Percentiles rank a stretch among this genome's conserved stretches.
These are phyloP conservation scores for Celoporthe dispersa DNA, from an alignment of 2,329 filamentous ascomycete genomes.

Conservation along the genomic window DNA sequence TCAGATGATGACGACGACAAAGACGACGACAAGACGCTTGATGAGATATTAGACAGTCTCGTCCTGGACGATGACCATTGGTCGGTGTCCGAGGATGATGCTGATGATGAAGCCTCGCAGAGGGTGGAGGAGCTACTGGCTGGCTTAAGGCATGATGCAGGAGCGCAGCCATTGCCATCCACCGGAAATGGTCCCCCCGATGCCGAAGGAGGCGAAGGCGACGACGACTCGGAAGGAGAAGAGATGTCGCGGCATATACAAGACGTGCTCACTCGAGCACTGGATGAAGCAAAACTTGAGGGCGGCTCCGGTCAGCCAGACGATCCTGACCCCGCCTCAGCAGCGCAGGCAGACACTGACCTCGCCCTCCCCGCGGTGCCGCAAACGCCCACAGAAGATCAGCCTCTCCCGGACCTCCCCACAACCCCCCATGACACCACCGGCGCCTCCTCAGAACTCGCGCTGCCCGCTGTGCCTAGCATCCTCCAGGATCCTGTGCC, in stretches of 20 bases:
- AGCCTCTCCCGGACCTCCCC: constrained; percentile 12
- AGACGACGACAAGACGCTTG: constrained; percentile 51
- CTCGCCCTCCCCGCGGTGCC: constrained; percentile 20
- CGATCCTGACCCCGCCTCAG: constrained; percentile 23
- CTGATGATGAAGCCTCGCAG: constrained; percentile 34
- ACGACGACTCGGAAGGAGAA: constrained; percentile 56
- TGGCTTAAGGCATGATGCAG: constrained; percentile 32
- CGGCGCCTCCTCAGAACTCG: constrained; percentile 37
- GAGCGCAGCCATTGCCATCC: constrained; percentile 25
- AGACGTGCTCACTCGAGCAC: constrained; percentile 49
- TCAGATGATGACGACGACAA: constrained; percentile 47
- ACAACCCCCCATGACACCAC: constrained; percentile 15
- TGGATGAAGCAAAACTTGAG: constrained; percentile 51
- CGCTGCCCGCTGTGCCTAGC: constrained; percentile 53
- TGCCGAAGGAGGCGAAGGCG: constrained; percentile 29
- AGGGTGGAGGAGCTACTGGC: constrained; percentile 27
- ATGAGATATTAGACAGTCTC: constrained; percentile 55
- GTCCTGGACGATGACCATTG: constrained; percentile 36
- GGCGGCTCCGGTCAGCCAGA: constrained; percentile 21
- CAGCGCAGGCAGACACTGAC: neutral
- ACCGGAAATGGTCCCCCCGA: neutral
- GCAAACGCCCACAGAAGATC: constrained; percentile 7
- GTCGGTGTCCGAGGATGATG: constrained; percentile 30
- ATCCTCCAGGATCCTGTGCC: constrained; percentile 44
- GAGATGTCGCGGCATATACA: constrained; percentile 50